Percentiles rank a stretch among this genome's conserved stretches.
These are phyloP conservation scores for Kondoa malvinella DNA, from an alignment of 768 basidiomycete genomes.

Conservation along the genomic window DNA sequence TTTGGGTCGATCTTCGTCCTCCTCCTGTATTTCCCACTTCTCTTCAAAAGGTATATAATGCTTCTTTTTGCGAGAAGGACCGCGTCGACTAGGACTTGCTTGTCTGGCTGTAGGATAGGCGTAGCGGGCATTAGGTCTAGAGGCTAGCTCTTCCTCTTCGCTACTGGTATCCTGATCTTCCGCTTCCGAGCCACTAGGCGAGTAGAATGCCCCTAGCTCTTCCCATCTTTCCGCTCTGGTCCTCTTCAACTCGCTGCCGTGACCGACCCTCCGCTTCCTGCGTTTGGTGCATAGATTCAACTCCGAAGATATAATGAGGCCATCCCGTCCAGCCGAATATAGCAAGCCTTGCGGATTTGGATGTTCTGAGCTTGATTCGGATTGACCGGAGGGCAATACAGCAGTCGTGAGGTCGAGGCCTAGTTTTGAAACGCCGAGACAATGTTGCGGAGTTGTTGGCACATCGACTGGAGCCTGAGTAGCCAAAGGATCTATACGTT, in stretches of 20 bases:
- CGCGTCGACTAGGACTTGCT: neutral
- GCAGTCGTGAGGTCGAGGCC: conserved; percentile 25
- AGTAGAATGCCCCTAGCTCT: conserved; percentile 1
- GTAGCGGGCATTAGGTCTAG: neutral
- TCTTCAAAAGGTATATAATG: neutral
- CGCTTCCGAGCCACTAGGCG: conserved; percentile 6
- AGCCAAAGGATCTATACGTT: neutral
- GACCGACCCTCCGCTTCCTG: conserved; percentile 7
- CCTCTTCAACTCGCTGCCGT: conserved; percentile 1
- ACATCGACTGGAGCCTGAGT: neutral
- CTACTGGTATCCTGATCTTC: conserved; percentile 15
- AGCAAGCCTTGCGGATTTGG: conserved; percentile 23
- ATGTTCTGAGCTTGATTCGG: conserved; percentile 10
- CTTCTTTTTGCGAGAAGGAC: neutral
- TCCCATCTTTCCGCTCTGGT: neutral
- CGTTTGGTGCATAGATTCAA: conserved; percentile 21
- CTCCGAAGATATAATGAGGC: conserved; percentile 26
- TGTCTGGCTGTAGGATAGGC: neutral
- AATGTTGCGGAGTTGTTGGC: conserved; percentile 13
- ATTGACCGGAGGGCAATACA: conserved; percentile 1
- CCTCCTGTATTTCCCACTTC: conserved; percentile 3
- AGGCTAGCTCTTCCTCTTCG: no score
- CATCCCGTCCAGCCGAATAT: conserved; percentile 26
- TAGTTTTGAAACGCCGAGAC: conserved; percentile 24
- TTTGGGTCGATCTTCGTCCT: neutral